phyloP scores from a whole-genome alignment of 108 stramenopile species.

The Fistulifera solaris region DNA sequence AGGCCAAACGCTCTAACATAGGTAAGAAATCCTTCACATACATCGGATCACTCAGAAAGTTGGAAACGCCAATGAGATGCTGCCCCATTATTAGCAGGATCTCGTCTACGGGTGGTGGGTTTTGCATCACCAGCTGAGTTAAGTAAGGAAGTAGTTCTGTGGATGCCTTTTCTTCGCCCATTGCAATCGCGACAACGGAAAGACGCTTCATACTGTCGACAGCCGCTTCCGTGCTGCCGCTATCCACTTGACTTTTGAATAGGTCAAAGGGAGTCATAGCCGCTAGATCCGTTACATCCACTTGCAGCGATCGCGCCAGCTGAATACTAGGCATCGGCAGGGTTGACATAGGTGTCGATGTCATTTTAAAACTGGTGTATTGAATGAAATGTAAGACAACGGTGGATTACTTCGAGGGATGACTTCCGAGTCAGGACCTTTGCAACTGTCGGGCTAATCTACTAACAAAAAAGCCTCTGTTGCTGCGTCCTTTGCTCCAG shows the following conservation, averaged over 20 bases:
- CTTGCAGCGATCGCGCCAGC: slow-evolving; percentile 57
- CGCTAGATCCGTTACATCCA: slow-evolving; percentile 35
- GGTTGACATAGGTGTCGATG: no score
- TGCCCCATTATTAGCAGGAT: slow-evolving; percentile 63
- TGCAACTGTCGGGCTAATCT: no score
- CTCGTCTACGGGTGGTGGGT: slow-evolving; percentile 61
- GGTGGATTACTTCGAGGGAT: no score
- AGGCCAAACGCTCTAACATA: slow-evolving; percentile 83
- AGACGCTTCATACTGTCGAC: slow-evolving; percentile 85
- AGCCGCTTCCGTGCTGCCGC: slow-evolving; percentile 58
- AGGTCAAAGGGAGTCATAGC: slow-evolving; percentile 64
- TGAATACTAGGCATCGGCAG: slow-evolving; percentile 52
- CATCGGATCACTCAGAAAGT: slow-evolving; percentile 36
- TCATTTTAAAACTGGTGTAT: no score
- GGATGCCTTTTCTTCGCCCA: background rate
- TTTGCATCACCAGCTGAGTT: slow-evolving; percentile 9
- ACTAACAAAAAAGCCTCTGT: no score
- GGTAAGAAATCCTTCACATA: slow-evolving; percentile 60
- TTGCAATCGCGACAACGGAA: slow-evolving; percentile 43
- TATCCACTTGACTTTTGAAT: slow-evolving; percentile 56
- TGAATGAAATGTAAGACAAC: no score
- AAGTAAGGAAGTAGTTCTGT: slow-evolving; percentile 58
- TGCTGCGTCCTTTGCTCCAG: no score
- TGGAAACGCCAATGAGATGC: slow-evolving; percentile 58
- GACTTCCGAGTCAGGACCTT: no score